These are phyloP conservation scores for Dacryopinax spathularia DNA, from an alignment of 768 basidiomycete genomes.

Conservation along the genomic window DNA sequence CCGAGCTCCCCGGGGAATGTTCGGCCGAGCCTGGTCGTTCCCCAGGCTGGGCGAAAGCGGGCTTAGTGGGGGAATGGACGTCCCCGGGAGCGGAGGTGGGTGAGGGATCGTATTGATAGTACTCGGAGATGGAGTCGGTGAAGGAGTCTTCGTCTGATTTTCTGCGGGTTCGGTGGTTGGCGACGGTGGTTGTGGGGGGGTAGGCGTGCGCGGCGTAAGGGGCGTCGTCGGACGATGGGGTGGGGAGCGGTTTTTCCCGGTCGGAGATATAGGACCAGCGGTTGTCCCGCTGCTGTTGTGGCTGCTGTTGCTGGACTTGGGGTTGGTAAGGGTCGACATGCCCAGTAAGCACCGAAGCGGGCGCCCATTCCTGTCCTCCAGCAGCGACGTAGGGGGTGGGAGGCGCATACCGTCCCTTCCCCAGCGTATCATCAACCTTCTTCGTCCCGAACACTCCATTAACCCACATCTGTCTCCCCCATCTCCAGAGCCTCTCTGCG, in stretches of 20 bases:
- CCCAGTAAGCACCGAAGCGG: no score
- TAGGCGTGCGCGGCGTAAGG: not conserved
- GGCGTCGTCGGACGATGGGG: not conserved
- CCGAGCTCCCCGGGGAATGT: not conserved
- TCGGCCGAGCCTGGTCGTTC: not conserved
- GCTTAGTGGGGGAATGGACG: not conserved
- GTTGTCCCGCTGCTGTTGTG: not conserved
- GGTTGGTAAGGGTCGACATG: not conserved
- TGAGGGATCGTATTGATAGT: not conserved
- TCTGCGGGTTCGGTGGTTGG: not conserved
- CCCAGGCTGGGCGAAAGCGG: no score
- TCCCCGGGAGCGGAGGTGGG: not conserved
- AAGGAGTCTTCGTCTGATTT: conserved; percentile 2
- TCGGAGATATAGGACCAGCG: not conserved
- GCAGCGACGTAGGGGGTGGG: not conserved
- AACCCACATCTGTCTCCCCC: conserved; percentile 39
- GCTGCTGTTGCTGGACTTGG: not conserved
- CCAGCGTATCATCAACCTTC: not conserved
- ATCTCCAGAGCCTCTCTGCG: conserved; percentile 45
- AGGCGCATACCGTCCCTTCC: not conserved
- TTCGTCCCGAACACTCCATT: conserved; percentile 38
- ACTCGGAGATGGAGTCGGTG: conserved; percentile 9
- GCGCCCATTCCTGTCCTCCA: not conserved
- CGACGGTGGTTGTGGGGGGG: not conserved
- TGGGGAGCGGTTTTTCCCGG: not conserved